phyloP scores from a whole-genome alignment of 495 filamentous ascomycete species.

The Tricharina praecox region DNA sequence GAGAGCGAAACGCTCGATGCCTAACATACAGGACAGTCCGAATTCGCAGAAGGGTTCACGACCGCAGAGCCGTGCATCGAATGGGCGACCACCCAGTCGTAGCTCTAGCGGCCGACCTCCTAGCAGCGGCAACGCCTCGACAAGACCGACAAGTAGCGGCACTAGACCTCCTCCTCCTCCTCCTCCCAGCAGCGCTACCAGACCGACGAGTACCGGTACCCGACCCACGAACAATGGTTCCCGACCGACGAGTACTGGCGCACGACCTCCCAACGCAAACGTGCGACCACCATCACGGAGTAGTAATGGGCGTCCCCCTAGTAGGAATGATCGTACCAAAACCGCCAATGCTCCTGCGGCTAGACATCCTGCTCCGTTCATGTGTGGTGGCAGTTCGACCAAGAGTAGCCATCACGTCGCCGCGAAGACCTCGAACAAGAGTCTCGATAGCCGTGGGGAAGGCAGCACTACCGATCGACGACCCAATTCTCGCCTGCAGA shows the following conservation, averaged over 20 bases:
- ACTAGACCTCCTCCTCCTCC: conserved; percentile 26
- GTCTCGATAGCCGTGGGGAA: conserved; percentile 36
- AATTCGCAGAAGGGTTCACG: conserved; percentile 19
- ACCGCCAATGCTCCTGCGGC: conserved; percentile 44
- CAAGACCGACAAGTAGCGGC: conserved; percentile 19
- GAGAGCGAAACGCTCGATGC: conserved; percentile 73
- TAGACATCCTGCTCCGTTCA: conserved; percentile 53
- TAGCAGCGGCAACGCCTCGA: conserved; percentile 26
- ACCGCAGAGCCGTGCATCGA: conserved; percentile 23
- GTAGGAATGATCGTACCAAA: conserved; percentile 45
- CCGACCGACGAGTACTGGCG: no score
- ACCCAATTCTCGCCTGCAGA: conserved; percentile 30
- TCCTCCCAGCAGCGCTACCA: no score
- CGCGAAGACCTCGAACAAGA: conserved; percentile 47
- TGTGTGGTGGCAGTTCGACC: conserved; percentile 59
- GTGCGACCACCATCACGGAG: conserved; percentile 29
- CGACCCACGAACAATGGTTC: no score
- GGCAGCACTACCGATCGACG: conserved; percentile 51
- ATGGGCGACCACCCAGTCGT: conserved; percentile 21
- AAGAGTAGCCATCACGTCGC: conserved; percentile 64
- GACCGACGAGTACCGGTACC: no score
- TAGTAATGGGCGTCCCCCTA: conserved; percentile 26
- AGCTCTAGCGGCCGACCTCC: conserved; percentile 20
- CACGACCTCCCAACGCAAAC: no score
- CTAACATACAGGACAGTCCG: conserved; percentile 42